These are phyloP conservation scores for Floccularia luteovirens DNA, from an alignment of 768 basidiomycete genomes.

Conservation along the genomic window DNA sequence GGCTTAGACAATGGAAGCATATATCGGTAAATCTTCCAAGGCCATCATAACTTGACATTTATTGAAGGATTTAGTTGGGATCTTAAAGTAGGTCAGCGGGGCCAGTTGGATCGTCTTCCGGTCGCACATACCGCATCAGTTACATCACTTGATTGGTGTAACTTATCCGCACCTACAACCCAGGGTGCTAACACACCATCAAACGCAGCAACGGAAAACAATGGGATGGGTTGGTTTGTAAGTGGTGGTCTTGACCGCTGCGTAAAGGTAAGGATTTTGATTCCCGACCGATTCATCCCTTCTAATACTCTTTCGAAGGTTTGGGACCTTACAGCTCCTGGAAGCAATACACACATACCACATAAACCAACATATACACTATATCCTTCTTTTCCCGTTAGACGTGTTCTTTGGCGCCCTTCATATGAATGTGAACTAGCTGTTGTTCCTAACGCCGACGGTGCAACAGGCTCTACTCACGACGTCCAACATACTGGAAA, in stretches of 20 bases:
- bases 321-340: slow-evolving; percentile 59
- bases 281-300: slow-evolving; percentile 3
- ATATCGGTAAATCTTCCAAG: slow-evolving; percentile 38
- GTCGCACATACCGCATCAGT: slow-evolving; percentile 72
- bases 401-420: slow-evolving; percentile 72
- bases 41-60: neutral
- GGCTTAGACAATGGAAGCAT: slow-evolving; percentile 68
- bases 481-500: neutral
- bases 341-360: slow-evolving; percentile 39
- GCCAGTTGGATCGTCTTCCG: slow-evolving; percentile 62
- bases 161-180: slow-evolving; percentile 16
- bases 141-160: slow-evolving; percentile 68
- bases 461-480: slow-evolving; percentile 19
- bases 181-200: neutral
- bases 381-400: slow-evolving; percentile 68
- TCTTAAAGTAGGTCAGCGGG: slow-evolving; percentile 68
- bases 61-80: slow-evolving; percentile 51
- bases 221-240: slow-evolving; percentile 63
- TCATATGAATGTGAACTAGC: slow-evolving; percentile 71
- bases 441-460: slow-evolving; percentile 58
- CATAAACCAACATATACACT: slow-evolving; percentile 64
- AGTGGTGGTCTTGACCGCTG: slow-evolving; percentile 75
- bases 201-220: slow-evolving; percentile 14
- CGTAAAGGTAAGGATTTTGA: slow-evolving; percentile 54
- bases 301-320: slow-evolving; percentile 29